phyloP scores from a whole-genome alignment of 352 stramenopile species.

The Phytophthora melonis region DNA sequence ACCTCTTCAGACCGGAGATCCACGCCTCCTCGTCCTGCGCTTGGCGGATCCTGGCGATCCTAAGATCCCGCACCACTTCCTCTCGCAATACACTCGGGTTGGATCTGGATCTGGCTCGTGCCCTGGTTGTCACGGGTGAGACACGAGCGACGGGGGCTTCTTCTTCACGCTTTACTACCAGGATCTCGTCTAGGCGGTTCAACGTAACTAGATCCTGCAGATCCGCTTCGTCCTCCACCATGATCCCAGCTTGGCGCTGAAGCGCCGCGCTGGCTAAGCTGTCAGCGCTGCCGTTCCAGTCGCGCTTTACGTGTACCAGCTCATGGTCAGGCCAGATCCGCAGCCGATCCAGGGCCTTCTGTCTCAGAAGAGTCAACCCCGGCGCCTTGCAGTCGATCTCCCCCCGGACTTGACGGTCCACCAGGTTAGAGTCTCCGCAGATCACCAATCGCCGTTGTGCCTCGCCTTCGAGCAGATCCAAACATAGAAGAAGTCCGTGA shows the following conservation, averaged over 20 bases:
- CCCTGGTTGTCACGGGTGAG: too few relatives aligned
- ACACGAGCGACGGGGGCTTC: too few relatives aligned
- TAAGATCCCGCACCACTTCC: too few relatives aligned
- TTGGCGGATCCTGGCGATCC: too few relatives aligned
- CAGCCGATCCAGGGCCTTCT: constrained; percentile 5
- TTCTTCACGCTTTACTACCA: background rate
- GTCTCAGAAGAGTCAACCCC: background rate
- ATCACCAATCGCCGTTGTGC: background rate
- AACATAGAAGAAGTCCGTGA: background rate
- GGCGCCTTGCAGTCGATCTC: constrained; percentile 24
- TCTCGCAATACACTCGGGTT: too few relatives aligned
- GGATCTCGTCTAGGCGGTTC: background rate
- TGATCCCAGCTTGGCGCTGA: background rate
- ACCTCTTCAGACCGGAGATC: too few relatives aligned
- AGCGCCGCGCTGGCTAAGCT: constrained; percentile 1
- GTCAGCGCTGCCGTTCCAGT: constrained; percentile 12
- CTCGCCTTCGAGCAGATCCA: background rate
- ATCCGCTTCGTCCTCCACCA: background rate
- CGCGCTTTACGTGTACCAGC: constrained; percentile 15
- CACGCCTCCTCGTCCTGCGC: too few relatives aligned
- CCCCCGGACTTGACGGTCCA: constrained; percentile 6
- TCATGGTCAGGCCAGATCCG: background rate
- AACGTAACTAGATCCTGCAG: background rate
- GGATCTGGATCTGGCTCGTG: too few relatives aligned
- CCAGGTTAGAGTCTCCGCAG: constrained; percentile 4